phyloP scores from a whole-genome alignment of 768 basidiomycete genomes.

The Coprinellus micaceus region DNA sequence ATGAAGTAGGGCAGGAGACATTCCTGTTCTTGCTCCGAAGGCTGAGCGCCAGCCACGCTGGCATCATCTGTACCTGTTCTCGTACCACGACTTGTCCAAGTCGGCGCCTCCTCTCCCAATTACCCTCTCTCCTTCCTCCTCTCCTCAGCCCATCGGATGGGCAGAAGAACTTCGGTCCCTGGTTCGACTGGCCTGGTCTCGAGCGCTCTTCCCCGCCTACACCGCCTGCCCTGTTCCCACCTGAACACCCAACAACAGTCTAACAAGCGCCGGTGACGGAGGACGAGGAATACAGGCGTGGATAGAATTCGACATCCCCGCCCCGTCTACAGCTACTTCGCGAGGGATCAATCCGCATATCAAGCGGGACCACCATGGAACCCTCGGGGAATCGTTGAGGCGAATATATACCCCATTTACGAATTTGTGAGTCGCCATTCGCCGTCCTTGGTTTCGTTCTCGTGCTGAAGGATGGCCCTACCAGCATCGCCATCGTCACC shows the following conservation, averaged over 20 bases:
- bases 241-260: too few relatives aligned
- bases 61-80: too few relatives aligned
- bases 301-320: slow-evolving; percentile 55
- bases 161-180: slow-evolving; percentile 29
- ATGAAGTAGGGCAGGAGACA: too few relatives aligned
- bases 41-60: too few relatives aligned
- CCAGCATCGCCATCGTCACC: too few relatives aligned
- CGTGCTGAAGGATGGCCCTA: too few relatives aligned
- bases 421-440: slow-evolving; percentile 84
- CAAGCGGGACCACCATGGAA: slow-evolving; percentile 53
- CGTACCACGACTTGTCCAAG: too few relatives aligned
- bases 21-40: too few relatives aligned
- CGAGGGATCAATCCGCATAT: slow-evolving; percentile 75
- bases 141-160: slow-evolving; percentile 13
- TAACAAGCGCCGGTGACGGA: too few relatives aligned
- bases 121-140: slow-evolving; percentile 8
- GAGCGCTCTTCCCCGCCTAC: too few relatives aligned
- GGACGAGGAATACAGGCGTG: slow-evolving; percentile 15
- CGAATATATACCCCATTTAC: slow-evolving; percentile 77
- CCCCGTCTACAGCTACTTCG: slow-evolving; percentile 58
- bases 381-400: slow-evolving; percentile 38
- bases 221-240: too few relatives aligned
- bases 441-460: not conserved
- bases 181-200: slow-evolving; percentile 31
- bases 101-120: slow-evolving; percentile 1